Base-by-base conservation (phyloP, 768 basidiomycete genomes). In the Phlebiopsis gigantea region DNA sequence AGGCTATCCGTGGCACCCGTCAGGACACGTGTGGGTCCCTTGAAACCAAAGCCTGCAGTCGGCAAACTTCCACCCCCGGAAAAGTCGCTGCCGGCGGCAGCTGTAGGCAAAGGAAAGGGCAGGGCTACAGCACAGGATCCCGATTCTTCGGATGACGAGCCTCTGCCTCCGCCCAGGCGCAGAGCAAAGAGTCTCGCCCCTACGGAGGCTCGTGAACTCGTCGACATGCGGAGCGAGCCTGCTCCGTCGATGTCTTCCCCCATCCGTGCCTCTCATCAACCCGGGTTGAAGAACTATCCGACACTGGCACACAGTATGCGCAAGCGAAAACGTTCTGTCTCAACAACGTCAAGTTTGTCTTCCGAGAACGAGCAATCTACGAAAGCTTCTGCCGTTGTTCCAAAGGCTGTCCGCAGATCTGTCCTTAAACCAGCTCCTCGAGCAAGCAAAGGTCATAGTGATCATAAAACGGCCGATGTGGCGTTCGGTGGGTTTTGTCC, bases 91-190 rank as follows among this genome's bases (percentile, higher is more conserved):
- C 28, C 26, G 26, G 9, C 5, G 6, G 17, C 12, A 30, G 17
- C 14, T 4, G n/a, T 14, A 8, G 47, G 19, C 31, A 51, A 51
- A 41, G 50, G 50, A 9, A 51, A 51, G 24, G 39, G 17, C 19
- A 30, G 39, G 21, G 50, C 50, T 19, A 34, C 50, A 22, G 8
- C 21, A 9, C 12, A 29, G 17, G 47, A 48, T 28, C 19, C 24
- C 21, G 50, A 51, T 22, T 19, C 17, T 21, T 52, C 55, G 1
- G 59, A 56, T 42, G 59, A 60, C 45, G 59, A 60, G 41, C 50
- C 50, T 26, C 9, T 51, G 2, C 50, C 50, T n/a, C 19, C 19
- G n/a, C 50, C 50, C n/a, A n/a, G 50, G 10, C 50, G 50, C 7
- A 39, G 50, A 26, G 50, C 50, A 25, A 51, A 51, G 50, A 51